Evolutionary conservation across 345 rosid species (phyloP), one percentile per base, ranked within the genome.

Genomic region (Viola odorata): DNA sequence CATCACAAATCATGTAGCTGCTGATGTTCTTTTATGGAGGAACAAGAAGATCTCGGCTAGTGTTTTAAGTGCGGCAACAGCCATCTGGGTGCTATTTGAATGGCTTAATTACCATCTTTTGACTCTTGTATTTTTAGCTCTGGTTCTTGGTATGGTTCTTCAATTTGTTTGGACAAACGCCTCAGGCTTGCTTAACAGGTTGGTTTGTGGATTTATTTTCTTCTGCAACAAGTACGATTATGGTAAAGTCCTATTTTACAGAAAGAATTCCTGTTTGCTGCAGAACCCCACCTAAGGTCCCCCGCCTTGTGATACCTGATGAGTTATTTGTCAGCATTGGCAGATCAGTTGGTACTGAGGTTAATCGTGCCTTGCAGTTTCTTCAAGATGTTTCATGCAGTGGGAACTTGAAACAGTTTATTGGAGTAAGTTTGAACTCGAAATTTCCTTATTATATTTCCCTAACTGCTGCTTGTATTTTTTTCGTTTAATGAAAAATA

Each of bases 1-100:
- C 45, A 8, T 39, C 41, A 8, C 14, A 65, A 58, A 59, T 75
- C 64, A 16, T 55, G 65, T 72, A 95, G 98, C 99, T 85, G 99
- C 99, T 78, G 98, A 91, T 86, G 96, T 91, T 41, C 78, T 91
- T 69, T 65, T 91, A 51, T 91, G 98, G 98, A 91, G 95, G 89
- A 86, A 89, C 82, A 91, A 89, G 82, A 89, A 91, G 84, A 86
- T 89, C 56, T 91, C 98, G 23, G 95, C 87, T 8, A 62, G 96
- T 55, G 63, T 83, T 58, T 66, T 91, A 47, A 68, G 66, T 52
- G 82, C 74, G 62, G 98, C 98, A 47, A 91, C 98, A 7, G 81
- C 80, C 58, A 41, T 85, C 55, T 91, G 98, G 98, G 74, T 86
- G 74, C 88, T 91, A 41, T 86, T 91, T 63, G 98, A 91, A 75